Evolutionary conservation across 441 rosid species (phyloP), one percentile per base, ranked within the genome.

Genomic region (Gossypium davidsonii): DNA sequence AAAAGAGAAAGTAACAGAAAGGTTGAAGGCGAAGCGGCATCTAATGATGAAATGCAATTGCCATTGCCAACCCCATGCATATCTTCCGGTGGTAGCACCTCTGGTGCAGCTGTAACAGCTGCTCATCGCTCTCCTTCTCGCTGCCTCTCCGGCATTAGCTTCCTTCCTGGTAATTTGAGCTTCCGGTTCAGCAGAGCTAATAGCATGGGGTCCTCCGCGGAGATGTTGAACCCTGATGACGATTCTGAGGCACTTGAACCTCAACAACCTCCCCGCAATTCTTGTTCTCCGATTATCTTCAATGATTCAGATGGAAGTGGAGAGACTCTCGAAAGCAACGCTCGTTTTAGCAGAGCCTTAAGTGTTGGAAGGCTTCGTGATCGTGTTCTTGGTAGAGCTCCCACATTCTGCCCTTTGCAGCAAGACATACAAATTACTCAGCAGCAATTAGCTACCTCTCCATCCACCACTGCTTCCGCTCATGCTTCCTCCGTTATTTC

Each of bases 351-450:
- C 72, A 82, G 99, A 80, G 88, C 99, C 15, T 80, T 95, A 51
- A 95, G 99, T 83, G 98, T 95, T 67, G 99, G 99, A 76, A 84
- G 99, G 80, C 97, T 95, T 67, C 97, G 98, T 58, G 98, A 95
- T 25, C 86, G 99, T 81, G 99, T 95, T 81, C 94, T 95, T 73
- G 92, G 91, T 21, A 80, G 95, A n/a, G 87, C 98, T 71, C 85
- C 99, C 20, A 75, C 93, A 28, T 82, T 81, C 78, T 88, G 86
- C 77, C 86, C 89, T 71, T 37, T 80, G 58, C 88, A 83, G 67
- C 89, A 84, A 58, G 93, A 83, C 70, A 83, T 83, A 51, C 90
- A 79, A 80, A 81, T 71, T 26, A 77, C 74, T 70, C 77, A 68
- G 77, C 83, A 74, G 37, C 65, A 69, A 23, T 75, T 80, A 57